Percentiles rank a stretch among this genome's conserved stretches.
Conservation (phyloP, 345 rosid genomes). For the Limnanthes douglasii region DNA sequence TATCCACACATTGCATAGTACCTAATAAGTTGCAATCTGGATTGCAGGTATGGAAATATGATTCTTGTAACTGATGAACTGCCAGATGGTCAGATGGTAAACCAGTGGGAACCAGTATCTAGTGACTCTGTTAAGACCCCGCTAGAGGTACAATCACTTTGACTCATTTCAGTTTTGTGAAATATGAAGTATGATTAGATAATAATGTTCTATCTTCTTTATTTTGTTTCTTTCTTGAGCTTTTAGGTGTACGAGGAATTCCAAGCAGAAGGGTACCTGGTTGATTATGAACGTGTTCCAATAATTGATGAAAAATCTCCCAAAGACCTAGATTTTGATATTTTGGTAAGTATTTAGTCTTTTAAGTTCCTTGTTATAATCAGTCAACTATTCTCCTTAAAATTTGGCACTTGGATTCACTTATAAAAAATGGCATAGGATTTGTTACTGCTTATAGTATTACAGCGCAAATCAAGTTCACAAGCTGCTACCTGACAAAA, state of each 20-base stretch:
- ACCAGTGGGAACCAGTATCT: conserved; percentile 95
- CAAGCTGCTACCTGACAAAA: no score
- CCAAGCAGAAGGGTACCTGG: conserved; percentile 78
- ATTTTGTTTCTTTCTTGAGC: conserved; percentile 3
- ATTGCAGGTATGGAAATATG: conserved; percentile 84
- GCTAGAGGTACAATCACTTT: conserved; percentile 71
- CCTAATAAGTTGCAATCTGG: conserved; percentile 16
- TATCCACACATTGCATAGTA: no score
- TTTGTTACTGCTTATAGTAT: no score
- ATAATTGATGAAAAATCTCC: conserved; percentile 95
- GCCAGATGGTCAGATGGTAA: conserved; percentile 97
- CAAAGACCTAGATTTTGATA: conserved; percentile 84
- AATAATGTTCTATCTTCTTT: no score
- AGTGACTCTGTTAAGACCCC: conserved; percentile 84
- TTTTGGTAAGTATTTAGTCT: no score
- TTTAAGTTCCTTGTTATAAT: no score
- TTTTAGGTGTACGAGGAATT: conserved; percentile 81
- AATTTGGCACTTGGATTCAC: no score
- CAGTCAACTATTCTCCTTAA: no score
- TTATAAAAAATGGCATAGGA: no score
- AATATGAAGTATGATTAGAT: no score
- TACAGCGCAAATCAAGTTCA: no score
- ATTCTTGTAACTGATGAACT: conserved; percentile 98
- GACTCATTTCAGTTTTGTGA: no score
- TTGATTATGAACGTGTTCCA: conserved; percentile 93